Base-by-base conservation (phyloP, 352 stramenopile genomes). In the Paralagenidium karlingii region DNA sequence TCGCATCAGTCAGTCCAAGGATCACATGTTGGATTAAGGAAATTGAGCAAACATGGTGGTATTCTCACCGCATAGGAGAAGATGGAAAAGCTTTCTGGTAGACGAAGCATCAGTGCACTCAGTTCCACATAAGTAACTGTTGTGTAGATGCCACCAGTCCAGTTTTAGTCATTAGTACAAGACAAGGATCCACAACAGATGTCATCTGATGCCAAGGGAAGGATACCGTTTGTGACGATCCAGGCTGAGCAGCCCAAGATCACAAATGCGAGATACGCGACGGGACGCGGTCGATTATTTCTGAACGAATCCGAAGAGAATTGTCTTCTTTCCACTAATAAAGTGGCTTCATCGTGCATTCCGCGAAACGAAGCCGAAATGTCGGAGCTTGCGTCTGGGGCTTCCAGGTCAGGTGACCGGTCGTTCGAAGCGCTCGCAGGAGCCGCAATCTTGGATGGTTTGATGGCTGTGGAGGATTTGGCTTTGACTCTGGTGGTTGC, bases 51-150 rank as follows among this genome's bases (percentile, higher is more conserved):
- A 28, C n/a, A n/a, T n/a, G n/a, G n/a, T n/a, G n/a, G n/a, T n/a
- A 5, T 5, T 44, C 43, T 11, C 25, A 82, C 68, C 56, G 64
- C 68, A 53, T 82, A 82, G 8, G 71, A 65, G 47, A 70, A 79
- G 48, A 85, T 81, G 11, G 58, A 51, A 51, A 76, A 77, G 19
- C 65, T 58, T 49, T 85, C 68, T 0, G 70, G 70, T 19, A 81
- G 49, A n/a, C 59, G 49, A 8, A 58, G 68, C 38, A 82, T 36
- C 25, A 77, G 77, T 20, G 68, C 57, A 8, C 63, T 60, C 12
- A 82, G 58, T 36, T 82, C 64, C 26, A 81, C 51, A 34, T 81
- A 81, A 11, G 67, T 61, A 24, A 44, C 61, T 70, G 40, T 29
- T 21, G 9, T 22, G 24, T 13, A 30, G 3, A 34, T 10, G 28